A percentile compares a stretch with the other conserved stretches of the same genome.
Conservation (phyloP, 257 asterid genomes). For the Nicotiana benthamiana region DNA sequence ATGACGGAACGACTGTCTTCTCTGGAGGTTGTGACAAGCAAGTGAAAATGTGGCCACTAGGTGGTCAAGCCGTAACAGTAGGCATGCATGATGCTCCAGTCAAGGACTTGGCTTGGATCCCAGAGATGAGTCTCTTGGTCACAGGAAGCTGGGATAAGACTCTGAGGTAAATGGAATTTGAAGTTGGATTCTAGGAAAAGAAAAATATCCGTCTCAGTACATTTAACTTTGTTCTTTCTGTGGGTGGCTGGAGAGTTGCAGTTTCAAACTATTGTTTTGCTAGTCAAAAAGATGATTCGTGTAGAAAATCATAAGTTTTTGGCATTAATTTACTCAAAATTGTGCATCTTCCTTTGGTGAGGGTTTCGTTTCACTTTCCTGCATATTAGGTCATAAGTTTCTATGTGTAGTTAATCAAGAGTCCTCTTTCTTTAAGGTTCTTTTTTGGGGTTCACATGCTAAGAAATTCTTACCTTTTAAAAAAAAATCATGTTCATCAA, state of each 20-base stretch:
- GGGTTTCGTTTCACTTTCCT: background rate
- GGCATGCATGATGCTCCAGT: conserved; percentile 96
- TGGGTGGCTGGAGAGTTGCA: background rate
- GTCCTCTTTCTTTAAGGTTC: background rate
- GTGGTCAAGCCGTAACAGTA: conserved; percentile 75
- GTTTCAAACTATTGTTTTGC: background rate
- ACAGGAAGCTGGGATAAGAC: conserved; percentile 97
- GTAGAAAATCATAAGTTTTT: background rate
- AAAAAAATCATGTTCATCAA: background rate
- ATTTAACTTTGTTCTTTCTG: background rate
- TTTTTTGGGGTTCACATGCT: background rate
- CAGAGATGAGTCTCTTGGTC: conserved; percentile 79
- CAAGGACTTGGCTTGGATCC: conserved; percentile 88
- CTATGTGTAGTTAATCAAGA: background rate
- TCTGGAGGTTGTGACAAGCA: conserved; percentile 99
- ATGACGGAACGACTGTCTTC: conserved; percentile 92
- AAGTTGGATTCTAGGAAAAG: background rate
- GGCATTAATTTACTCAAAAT: background rate
- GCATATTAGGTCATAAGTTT: background rate
- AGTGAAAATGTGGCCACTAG: conserved; percentile 97
- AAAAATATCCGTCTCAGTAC: background rate
- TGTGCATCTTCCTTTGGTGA: background rate
- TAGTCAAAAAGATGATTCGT: background rate
- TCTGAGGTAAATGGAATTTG: conserved; percentile 44
- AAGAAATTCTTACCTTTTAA: background rate